Base-by-base conservation (phyloP, 306 rosid species). In the Fragaria ananassa region DNA sequence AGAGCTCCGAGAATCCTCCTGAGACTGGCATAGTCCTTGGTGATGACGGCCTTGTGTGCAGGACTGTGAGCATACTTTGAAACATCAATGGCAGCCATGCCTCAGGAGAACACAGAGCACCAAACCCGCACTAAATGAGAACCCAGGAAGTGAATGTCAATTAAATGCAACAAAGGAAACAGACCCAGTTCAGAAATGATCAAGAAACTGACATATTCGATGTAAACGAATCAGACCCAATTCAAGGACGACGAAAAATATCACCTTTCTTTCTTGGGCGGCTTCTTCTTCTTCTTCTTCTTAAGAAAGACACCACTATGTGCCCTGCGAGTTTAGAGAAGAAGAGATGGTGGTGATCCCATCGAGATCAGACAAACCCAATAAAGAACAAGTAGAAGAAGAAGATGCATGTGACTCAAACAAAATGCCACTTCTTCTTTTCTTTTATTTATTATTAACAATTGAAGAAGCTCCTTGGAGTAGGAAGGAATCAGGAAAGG, bases 51-150 rank as follows among this genome's bases (percentile, higher is more conserved):
- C 80, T 91, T 92, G 82, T 96, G 99, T 31, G 88, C 98, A 78
- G 97, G 89, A 84, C 99, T 96, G 74, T 92, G 97, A 49, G 88
- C 87, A 87, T 87, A 96, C 74, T 73, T 89, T 0, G 88, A 61
- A 70, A 81, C 93, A 76, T 92, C 93, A 54, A 91, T 86, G 71
- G 91, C 93, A 37, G 99, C 97, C 99, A 96, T 95, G 77, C 42
- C 85, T 81, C 79, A 72, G 81, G 70, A 77, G 84, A 68, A 80
- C 8, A 5, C 69, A 80, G 60, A 80, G 78, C 74, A 70, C 82
- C 82, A 81, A 79, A 37, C 80, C 86, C 79, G 68, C 56, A 78
- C 84, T 74, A 79, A 68, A 75, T 63, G 80, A 67, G 78, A 79
- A 77, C 37, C 77, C 74, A 82, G 71, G 45, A 80, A 54, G 37